phyloP scores from a whole-genome alignment of 305 asterid species.

The Fraxinus albicans region DNA sequence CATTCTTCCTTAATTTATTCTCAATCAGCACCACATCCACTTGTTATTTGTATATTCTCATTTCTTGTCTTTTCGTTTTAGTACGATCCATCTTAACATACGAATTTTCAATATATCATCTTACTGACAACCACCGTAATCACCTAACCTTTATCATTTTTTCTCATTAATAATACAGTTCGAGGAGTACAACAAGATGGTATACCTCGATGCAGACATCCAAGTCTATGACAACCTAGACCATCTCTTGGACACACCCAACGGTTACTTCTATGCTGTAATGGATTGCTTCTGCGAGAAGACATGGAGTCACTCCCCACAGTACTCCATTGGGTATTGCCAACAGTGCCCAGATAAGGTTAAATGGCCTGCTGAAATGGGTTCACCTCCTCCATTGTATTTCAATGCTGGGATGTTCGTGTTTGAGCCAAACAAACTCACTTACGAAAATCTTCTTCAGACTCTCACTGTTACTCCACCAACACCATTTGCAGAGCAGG shows the following conservation, averaged over 20 bases:
- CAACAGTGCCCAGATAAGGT: constrained; percentile 32
- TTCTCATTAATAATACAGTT: constrained; percentile 20
- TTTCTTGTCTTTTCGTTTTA: neutral
- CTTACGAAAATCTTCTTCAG: constrained; percentile 29
- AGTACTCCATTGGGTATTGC: constrained; percentile 33
- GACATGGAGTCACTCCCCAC: constrained; percentile 33
- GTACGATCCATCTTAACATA: neutral
- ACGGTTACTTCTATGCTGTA: constrained; percentile 35
- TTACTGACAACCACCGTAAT: neutral
- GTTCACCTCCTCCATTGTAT: constrained; percentile 32
- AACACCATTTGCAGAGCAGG: constrained; percentile 38
- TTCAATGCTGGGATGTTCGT: constrained; percentile 39
- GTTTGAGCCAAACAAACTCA: constrained; percentile 26
- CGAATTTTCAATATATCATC: neutral
- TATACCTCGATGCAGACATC: constrained; percentile 35
- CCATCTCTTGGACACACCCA: constrained; percentile 26
- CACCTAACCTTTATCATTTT: neutral
- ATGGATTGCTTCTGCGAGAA: constrained; percentile 42
- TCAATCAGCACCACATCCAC: neutral
- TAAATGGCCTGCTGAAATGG: constrained; percentile 35
- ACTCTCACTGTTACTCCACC: constrained; percentile 26
- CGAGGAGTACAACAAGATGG: constrained; percentile 35
- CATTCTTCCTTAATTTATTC: neutral
- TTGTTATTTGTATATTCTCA: neutral
- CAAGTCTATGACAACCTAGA: constrained; percentile 33